Percentiles rank a stretch among this genome's conserved stretches.
These are phyloP conservation scores for Gracilariopsis chorda DNA, from an alignment of 23 red algal species.

Conservation along the genomic window DNA sequence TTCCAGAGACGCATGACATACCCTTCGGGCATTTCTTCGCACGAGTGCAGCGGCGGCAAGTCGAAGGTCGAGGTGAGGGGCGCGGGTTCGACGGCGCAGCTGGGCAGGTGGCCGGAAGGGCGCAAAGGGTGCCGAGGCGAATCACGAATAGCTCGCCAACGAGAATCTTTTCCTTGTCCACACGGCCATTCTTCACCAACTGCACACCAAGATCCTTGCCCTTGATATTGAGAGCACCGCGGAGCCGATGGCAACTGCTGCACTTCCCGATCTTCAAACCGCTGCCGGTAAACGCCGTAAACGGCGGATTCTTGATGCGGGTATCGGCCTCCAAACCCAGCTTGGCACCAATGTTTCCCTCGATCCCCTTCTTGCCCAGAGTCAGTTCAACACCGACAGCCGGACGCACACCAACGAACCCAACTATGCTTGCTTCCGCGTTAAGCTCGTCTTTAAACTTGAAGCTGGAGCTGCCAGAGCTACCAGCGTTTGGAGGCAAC, in stretches of 20 bases:
- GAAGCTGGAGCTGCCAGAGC: background rate
- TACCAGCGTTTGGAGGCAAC: background rate
- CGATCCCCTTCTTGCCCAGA: background rate
- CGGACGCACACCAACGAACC: background rate
- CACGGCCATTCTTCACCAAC: background rate
- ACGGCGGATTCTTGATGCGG: background rate
- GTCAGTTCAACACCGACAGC: background rate
- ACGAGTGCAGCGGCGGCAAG: background rate
- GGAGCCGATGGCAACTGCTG: background rate
- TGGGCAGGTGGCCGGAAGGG: background rate
- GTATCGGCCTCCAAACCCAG: background rate
- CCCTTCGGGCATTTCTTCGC: background rate
- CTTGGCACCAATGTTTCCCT: conserved; percentile 7
- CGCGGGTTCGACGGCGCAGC: no score
- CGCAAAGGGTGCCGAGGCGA: conserved; percentile 18
- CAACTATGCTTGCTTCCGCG: background rate
- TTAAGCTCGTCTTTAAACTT: background rate
- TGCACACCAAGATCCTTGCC: conserved; percentile 28
- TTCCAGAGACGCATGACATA: background rate
- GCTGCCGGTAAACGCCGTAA: background rate
- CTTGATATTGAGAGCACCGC: background rate
- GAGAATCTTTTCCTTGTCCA: background rate
- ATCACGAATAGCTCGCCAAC: conserved; percentile 21
- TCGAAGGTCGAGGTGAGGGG: background rate
- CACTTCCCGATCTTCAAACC: background rate